Conservation (phyloP, 1,284 basidiomycete species). For the Gastroboletus turbinatus region DNA sequence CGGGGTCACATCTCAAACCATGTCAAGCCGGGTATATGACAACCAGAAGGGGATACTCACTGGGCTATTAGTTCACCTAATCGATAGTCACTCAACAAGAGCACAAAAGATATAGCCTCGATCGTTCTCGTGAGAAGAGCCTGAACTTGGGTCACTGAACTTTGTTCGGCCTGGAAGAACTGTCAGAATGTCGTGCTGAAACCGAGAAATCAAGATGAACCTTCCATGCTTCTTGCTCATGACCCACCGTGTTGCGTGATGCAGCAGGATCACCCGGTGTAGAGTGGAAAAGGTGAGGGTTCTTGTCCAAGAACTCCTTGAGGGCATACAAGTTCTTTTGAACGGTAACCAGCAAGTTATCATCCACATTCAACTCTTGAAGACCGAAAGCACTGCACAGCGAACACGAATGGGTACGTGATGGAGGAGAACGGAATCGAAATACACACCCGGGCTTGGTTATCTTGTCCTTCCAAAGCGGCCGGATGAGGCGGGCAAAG, state of each 20-base stretch:
- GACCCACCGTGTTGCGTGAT: constrained; percentile 50
- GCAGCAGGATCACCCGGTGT: constrained; percentile 63
- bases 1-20: constrained; percentile 58
- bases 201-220: constrained; percentile 37
- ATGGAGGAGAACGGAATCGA: background rate
- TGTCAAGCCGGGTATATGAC: constrained; percentile 13
- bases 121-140: constrained; percentile 79
- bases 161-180: constrained; percentile 68
- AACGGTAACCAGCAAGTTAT: constrained; percentile 61
- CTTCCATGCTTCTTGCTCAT: constrained; percentile 84
- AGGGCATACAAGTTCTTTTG: constrained; percentile 81
- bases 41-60: constrained; percentile 44
- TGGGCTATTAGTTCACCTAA: constrained; percentile 82
- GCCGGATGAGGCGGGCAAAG: constrained; percentile 81
- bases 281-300: constrained; percentile 78
- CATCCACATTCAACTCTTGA: constrained; percentile 60
- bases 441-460: constrained; percentile 55
- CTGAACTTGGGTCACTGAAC: constrained; percentile 72
- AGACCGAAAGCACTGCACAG: constrained; percentile 41
- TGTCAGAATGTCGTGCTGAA: constrained; percentile 6
- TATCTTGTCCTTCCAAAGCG: constrained; percentile 85
- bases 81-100: constrained; percentile 90
- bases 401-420: background rate
- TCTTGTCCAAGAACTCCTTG: constrained; percentile 73
- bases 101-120: constrained; percentile 90